Conservation (phyloP, 805 yeast genomes). For the Millerago galiae region DNA sequence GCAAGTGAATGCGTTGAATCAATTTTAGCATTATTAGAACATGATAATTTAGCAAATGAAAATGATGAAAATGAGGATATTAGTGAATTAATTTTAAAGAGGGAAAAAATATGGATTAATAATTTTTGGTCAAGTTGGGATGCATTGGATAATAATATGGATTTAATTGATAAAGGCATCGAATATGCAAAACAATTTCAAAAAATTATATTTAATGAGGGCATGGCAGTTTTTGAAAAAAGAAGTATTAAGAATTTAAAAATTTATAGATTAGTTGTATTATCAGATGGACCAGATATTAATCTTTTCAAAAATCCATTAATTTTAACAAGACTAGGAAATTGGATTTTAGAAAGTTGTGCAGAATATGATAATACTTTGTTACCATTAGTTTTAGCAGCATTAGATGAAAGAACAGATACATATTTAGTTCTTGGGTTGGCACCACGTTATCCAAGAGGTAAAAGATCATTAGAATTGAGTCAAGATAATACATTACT, state of each 20-base stretch:
- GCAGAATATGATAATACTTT: constrained; percentile 65
- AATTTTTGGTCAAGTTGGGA: constrained; percentile 72
- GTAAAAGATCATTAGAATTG: constrained; percentile 26
- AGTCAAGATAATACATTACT: constrained; percentile 40
- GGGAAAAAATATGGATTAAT: constrained; percentile 64
- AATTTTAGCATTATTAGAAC: constrained; percentile 75
- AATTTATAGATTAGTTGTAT: constrained; percentile 76
- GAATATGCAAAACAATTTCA: constrained; percentile 80
- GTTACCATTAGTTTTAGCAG: constrained; percentile 80
- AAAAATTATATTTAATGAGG: constrained; percentile 77
- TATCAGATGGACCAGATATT: constrained; percentile 84
- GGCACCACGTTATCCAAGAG: constrained; percentile 72
- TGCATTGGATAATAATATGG: constrained; percentile 44
- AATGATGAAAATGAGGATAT: constrained; percentile 24
- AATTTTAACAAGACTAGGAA: constrained; percentile 75
- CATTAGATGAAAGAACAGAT: constrained; percentile 64
- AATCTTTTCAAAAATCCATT: constrained; percentile 78
- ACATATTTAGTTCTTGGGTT: constrained; percentile 85
- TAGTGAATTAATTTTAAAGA: constrained; percentile 29
- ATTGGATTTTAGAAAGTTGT: constrained; percentile 87
- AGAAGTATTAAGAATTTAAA: constrained; percentile 71
- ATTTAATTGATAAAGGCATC: constrained; percentile 61
- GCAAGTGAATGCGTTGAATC: constrained; percentile 95
- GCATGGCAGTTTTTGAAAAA: constrained; percentile 84
- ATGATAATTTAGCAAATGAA: constrained; percentile 33